Evolutionary conservation across 805 yeast genomes (phyloP).

Genomic region (Ogataea thermomethanolica): DNA sequence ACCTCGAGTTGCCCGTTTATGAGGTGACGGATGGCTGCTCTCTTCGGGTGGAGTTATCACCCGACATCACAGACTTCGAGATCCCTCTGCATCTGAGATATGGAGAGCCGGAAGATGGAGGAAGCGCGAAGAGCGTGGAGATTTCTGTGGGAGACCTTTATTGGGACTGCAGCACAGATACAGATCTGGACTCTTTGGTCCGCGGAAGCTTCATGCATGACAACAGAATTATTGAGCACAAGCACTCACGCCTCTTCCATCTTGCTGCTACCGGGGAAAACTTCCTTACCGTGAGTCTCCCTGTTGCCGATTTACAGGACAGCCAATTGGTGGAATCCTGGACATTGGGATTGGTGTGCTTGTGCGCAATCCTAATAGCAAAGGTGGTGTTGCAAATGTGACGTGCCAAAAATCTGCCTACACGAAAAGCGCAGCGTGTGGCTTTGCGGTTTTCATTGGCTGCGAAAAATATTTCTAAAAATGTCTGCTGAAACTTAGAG

Average conservation of each 20-base stretch:
- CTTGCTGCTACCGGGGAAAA: constrained; percentile 2
- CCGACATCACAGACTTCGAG: constrained; percentile 21
- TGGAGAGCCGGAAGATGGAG: constrained; percentile 19
- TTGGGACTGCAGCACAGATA: constrained; percentile 26
- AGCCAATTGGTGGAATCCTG: background rate
- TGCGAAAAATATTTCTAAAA: constrained; percentile 11
- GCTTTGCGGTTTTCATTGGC: constrained; percentile 6
- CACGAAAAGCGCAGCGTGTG: constrained; percentile 4
- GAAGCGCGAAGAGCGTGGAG: constrained; percentile 5
- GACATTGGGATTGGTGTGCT: constrained; percentile 5
- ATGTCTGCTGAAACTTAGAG: constrained; percentile 2
- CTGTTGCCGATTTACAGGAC: constrained; percentile 2
- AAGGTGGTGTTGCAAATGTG: constrained; percentile 1
- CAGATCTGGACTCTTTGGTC: constrained; percentile 11
- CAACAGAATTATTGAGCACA: constrained; percentile 2
- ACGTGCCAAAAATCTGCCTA: background rate
- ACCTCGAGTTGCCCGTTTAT: constrained; percentile 33
- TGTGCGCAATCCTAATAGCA: constrained; percentile 1
- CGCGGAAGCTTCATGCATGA: constrained; percentile 24
- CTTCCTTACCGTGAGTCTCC: background rate
- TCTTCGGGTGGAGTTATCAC: constrained; percentile 18
- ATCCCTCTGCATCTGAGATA: constrained; percentile 34
- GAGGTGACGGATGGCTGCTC: constrained; percentile 26
- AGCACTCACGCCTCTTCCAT: constrained; percentile 2
- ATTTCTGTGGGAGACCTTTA: constrained; percentile 25